Evolutionary conservation across 441 rosid species (phyloP), one percentile per base, ranked within the genome.

Genomic region (Aleurites moluccanus): DNA sequence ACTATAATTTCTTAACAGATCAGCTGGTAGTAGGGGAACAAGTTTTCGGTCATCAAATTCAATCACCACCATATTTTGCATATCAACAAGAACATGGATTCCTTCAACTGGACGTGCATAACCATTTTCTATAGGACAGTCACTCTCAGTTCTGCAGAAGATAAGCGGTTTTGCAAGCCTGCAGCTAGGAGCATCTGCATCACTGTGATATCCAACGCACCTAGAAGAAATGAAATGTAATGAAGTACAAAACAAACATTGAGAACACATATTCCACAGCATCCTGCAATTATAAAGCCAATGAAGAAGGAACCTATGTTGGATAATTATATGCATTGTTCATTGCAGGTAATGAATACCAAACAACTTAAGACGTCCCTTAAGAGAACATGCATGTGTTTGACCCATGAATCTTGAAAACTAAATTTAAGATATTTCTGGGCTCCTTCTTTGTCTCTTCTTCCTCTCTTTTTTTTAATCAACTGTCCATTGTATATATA

Each of bases 61-160:
- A 75, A 91, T 86, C 66, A 93, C 90, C 59, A 85, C 89, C 98
- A 93, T 91, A 71, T 93, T 91, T 80, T 91, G 98, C 92, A 93
- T 90, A 83, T 93, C 98, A 68, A 91, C 98, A 70, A 93, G 88
- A 14, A 91, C 88, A 80, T 88, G 84, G 70, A 93, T 86, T 21
- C 98, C 98, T 80, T 93, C 98, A 68, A 93, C 98, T 65, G 98
- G 98, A 77, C 97, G 97, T 28, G 98, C 98, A 89, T 93, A 93
- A 76, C 98, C 98, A 85, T 93, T 93, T 85, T 93, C 98, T 93
- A 93, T 84, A 13, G 98, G 98, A 66, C 89, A 91, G 77, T 93
- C 98, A 81, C 98, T 93, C 88, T 91, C 97, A 57, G 98, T 93
- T 82, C 95, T 88, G 82, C 98, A 93, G 83, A 90, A 93, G 80